Conservation (phyloP, 148 eudicot species). For the Silene uniflora region DNA sequence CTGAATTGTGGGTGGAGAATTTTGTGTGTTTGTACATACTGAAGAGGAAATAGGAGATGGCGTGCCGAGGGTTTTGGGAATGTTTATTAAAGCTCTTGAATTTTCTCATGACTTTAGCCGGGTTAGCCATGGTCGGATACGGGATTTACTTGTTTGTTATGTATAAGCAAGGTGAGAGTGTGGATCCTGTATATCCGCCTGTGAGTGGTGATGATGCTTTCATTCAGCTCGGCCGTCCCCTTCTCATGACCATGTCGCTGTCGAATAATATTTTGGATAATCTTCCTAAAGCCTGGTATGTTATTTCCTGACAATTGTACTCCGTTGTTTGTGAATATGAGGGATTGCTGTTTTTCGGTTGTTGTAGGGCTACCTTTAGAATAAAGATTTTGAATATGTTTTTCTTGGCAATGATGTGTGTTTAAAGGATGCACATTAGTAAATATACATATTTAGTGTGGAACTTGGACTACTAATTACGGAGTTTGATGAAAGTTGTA, state of each 20-base stretch:
- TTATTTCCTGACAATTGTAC: background rate
- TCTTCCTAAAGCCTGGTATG: constrained; percentile 87
- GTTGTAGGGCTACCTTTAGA: background rate
- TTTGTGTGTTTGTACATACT: constrained; percentile 4
- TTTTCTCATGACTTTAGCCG: constrained; percentile 68
- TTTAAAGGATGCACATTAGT: background rate
- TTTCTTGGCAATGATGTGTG: background rate
- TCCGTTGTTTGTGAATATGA: constrained; percentile 3
- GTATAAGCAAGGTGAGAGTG: constrained; percentile 42
- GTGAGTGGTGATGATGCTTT: constrained; percentile 37
- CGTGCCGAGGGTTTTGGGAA: constrained; percentile 81
- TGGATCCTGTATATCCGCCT: constrained; percentile 34
- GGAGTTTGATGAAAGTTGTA: background rate
- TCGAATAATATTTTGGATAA: constrained; percentile 57
- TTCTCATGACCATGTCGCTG: constrained; percentile 61
- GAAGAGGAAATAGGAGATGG: constrained; percentile 40
- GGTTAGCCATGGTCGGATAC: constrained; percentile 82
- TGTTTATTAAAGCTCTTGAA: constrained; percentile 80
- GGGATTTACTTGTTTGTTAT: constrained; percentile 89
- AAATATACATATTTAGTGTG: background rate
- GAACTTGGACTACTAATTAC: background rate
- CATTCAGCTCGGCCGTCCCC: constrained; percentile 73
- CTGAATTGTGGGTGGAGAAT: constrained; percentile 3
- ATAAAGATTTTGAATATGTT: background rate
- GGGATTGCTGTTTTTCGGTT: background rate